These are phyloP conservation scores for Phlegmacium glaucopus DNA, from an alignment of 768 basidiomycete genomes.

Conservation along the genomic window DNA sequence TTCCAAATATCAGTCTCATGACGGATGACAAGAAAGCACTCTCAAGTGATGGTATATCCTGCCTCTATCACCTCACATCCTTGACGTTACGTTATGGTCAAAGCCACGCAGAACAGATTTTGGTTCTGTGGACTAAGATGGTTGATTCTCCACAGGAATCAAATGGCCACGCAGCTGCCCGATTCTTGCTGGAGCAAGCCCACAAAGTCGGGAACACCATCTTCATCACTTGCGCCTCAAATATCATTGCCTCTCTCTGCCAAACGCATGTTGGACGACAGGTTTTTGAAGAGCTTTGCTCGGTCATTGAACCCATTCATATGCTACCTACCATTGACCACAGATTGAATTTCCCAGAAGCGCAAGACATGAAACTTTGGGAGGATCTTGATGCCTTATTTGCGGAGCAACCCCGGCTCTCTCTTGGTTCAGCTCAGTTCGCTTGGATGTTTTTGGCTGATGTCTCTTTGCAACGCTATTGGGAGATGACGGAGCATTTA, in stretches of 20 bases:
- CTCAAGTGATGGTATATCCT: constrained; percentile 56
- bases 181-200: constrained; percentile 86
- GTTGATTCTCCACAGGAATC: constrained; percentile 67
- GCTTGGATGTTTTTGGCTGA: constrained; percentile 84
- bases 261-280: constrained; percentile 69
- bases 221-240: constrained; percentile 77
- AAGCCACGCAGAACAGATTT: constrained; percentile 75
- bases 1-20: constrained; percentile 70
- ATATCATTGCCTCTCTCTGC: constrained; percentile 81
- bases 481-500: constrained; percentile 69
- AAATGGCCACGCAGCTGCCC: constrained; percentile 76
- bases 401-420: constrained; percentile 63
- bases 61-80: constrained; percentile 80
- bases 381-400: constrained; percentile 77
- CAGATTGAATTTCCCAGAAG: constrained; percentile 58
- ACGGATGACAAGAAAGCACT: constrained; percentile 52
- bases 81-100: constrained; percentile 75
- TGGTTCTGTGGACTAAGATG: constrained; percentile 74
- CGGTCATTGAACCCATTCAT: constrained; percentile 76
- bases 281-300: constrained; percentile 82
- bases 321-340: constrained; percentile 81
- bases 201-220: constrained; percentile 76
- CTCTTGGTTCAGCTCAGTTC: constrained; percentile 81
- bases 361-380: constrained; percentile 73
- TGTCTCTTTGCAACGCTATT: constrained; percentile 68